These are phyloP conservation scores for Yarrowia sp. DNA, from an alignment of 805 yeast species.

Conservation along the genomic window DNA sequence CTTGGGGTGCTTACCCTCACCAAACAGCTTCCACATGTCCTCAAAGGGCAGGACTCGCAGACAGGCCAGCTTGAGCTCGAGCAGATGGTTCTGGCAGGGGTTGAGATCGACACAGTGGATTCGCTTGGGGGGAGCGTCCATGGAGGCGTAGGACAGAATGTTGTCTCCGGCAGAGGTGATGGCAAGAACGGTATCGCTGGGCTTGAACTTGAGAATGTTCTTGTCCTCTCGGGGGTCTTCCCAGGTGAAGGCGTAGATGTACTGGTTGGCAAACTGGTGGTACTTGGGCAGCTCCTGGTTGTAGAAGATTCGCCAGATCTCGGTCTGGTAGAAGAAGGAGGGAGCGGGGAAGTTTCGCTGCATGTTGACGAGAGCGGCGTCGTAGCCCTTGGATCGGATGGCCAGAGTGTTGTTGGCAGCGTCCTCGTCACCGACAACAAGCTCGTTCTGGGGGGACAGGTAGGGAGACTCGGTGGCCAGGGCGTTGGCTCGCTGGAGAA, in stretches of 20 bases:
- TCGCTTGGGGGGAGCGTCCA: constrained; percentile 74
- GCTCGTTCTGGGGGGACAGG: constrained; percentile 62
- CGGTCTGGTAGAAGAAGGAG: constrained; percentile 77
- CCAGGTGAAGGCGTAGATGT: constrained; percentile 89
- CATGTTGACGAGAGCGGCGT: constrained; percentile 70
- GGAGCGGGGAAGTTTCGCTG: constrained; percentile 77
- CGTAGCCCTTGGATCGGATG: constrained; percentile 65
- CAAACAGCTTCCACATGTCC: constrained; percentile 77
- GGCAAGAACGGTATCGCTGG: constrained; percentile 76
- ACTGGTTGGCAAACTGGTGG: constrained; percentile 76
- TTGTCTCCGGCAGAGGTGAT: constrained; percentile 90
- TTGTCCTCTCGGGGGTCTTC: constrained; percentile 87
- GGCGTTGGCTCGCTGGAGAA: constrained; percentile 64
- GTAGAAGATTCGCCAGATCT: constrained; percentile 80
- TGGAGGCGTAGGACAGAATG: constrained; percentile 71
- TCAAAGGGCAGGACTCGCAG: constrained; percentile 62
- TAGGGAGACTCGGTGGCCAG: constrained; percentile 85
- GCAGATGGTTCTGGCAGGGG: constrained; percentile 81
- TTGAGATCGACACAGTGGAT: constrained; percentile 87
- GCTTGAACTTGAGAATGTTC: constrained; percentile 63
- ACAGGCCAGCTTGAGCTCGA: constrained; percentile 79
- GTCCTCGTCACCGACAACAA: constrained; percentile 42
- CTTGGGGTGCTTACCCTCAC: constrained; percentile 68
- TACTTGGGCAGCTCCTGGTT: constrained; percentile 73
- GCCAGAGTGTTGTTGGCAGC: constrained; percentile 36